phyloP scores from a whole-genome alignment of 306 rosid genomes.

The Sindora glabra region DNA sequence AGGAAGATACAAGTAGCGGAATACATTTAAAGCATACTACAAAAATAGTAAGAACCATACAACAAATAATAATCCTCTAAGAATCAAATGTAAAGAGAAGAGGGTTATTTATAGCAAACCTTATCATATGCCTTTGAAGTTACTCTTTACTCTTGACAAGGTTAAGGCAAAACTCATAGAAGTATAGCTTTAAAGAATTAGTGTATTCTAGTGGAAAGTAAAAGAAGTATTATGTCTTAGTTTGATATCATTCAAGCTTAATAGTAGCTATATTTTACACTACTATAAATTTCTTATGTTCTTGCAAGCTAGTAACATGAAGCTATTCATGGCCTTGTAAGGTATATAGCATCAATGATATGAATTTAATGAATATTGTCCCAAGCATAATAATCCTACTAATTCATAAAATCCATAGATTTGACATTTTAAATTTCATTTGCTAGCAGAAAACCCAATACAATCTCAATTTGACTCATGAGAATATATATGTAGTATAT shows the following conservation, averaged over 20 bases:
- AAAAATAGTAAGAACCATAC: background rate
- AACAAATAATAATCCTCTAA: background rate
- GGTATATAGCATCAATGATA: conserved; percentile 3
- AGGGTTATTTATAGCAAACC: conserved; percentile 28
- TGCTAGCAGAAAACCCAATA: conserved; percentile 1
- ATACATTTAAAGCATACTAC: too few relatives aligned
- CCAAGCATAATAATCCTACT: background rate
- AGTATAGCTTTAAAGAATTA: conserved; percentile 79
- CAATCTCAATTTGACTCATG: background rate
- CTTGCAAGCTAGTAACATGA: conserved; percentile 98
- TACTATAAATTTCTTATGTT: conserved; percentile 94
- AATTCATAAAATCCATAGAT: background rate
- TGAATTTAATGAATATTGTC: background rate
- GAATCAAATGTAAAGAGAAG: conserved; percentile 9
- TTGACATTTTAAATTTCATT: background rate
- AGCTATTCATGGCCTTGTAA: conserved; percentile 95
- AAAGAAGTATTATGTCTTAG: conserved; percentile 98
- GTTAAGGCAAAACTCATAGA: conserved; percentile 98
- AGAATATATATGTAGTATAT: too few relatives aligned
- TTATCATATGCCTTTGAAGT: conserved; percentile 99
- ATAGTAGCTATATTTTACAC: conserved; percentile 97
- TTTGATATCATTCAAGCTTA: conserved; percentile 98
- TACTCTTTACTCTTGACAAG: conserved; percentile 99
- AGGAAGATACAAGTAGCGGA: too few relatives aligned
- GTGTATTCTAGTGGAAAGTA: conserved; percentile 96